Evolutionary conservation across 2,329 filamentous ascomycete species (phyloP), one percentile per base, ranked within the genome.

Genomic region (Orbilia ellipsospora): DNA sequence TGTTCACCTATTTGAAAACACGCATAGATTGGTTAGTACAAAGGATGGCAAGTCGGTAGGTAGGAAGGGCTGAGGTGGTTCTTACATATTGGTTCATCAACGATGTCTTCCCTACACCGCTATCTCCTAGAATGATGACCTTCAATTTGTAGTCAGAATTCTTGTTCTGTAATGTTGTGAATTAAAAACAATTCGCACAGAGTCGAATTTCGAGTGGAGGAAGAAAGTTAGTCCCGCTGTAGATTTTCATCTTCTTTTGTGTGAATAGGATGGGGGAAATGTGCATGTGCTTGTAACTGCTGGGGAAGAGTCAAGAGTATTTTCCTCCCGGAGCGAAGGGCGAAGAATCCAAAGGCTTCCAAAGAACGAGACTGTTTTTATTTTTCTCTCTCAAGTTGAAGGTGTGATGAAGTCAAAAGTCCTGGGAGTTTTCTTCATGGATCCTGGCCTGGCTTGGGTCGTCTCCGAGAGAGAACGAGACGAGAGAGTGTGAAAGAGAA

Each of bases 21-120:
- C 80, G 57, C 78, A 57, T 42, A 10, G 45, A 60, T 23, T 48
- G 18, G 48, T 45, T 78, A 45, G 13, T 48, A 48, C 44, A n/a
- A 15, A 18, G 13, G 16, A n/a, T 23, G 23, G 23, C 23, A 23
- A 23, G 23, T 10, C 16, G 16, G 16, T n/a, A 6, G 44, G 23
- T 23, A 23, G 16, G 16, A n/a, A 48, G 13, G 55, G 15, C 15
- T 36, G 42, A 59, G 42, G 48, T 52, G 50, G 54, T 73, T 80
- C 92, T 83, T 89, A 98, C 95, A 92, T 98, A 99, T 98, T 99
- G 95, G 86, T 99, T 99, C 95, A 99, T 99, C 88, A 99, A 90
- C 84, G 93, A 97, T 77, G 95, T 99, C 88, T 99, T 99, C 83
- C 95, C 95, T 77, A 99, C 95, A 85, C 95, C 95, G 84, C 94